Base-by-base conservation (phyloP, 179 eudicot species). In the Silene vulgaris region DNA sequence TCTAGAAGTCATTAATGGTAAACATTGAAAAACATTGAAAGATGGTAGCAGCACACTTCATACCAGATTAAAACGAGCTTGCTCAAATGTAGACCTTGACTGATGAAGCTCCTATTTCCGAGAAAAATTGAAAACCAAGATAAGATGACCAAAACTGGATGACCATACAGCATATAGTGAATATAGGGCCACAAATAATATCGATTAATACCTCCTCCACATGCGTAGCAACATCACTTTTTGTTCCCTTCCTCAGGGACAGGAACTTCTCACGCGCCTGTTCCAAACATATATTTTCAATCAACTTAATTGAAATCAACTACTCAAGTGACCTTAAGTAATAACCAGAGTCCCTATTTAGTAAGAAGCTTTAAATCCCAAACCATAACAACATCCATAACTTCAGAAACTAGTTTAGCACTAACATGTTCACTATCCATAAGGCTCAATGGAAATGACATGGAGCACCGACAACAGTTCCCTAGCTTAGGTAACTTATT, bases 211-310 rank as follows among this genome's bases (percentile, higher is more conserved):
- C 99, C 97, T 95, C 99, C 87, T 95, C 99, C 63, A 95, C 62
- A 29, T 78, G 69, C 60, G 87, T 76, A 75, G 97, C 97, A 78
- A 95, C 83, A 87, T 95, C 97, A 80, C 82, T 89, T 86, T 84
- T 92, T 29, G 99, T 95, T 78, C 99, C 97, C 84, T 92, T 95
- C 84, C 91, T 87, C 78, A 92, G 74, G 37, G 99, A 88, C 76
- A 95, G 75, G 79, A 90, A 95, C 83, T 89, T 95, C 88, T 95
- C 99, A 52, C 99, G 97, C 75, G 97, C 99, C 99, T 95, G 84
- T 57, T 64, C 66, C 68, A 74, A 64, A 40, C 59, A 75, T 20
- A 73, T 14, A 12, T 26, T 71, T 14, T 75, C 54, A 78, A 69
- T 21, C 16, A 40, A 40, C 65, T 56, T 57, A 11, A 17, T 72